Conservation (phyloP, 495 filamentous ascomycete genomes). For the Penicillium roqueforti region DNA sequence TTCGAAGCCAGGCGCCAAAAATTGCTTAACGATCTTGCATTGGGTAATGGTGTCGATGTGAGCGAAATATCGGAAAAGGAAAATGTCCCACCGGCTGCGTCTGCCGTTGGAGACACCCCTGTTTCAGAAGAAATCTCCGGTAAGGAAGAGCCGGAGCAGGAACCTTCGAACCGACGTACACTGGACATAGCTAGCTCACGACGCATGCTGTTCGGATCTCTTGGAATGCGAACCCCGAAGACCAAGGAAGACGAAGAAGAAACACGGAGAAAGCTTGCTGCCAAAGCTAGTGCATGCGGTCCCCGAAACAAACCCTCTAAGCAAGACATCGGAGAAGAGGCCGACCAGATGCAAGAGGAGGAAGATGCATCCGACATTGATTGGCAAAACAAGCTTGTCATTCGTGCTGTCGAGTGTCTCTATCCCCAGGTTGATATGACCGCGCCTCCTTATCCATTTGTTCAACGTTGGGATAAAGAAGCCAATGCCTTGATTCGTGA, state of each 20-base stretch:
- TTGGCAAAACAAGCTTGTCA: constrained; percentile 71
- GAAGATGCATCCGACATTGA: constrained; percentile 33
- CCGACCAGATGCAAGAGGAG: constrained; percentile 22
- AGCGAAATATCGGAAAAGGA: constrained; percentile 35
- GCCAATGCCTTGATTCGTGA: constrained; percentile 50
- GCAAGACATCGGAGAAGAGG: constrained; percentile 4
- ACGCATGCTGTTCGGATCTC: constrained; percentile 65
- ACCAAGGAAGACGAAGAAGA: constrained; percentile 63
- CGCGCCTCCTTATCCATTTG: constrained; percentile 83
- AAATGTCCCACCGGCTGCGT: constrained; percentile 25
- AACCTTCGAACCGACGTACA: constrained; percentile 36
- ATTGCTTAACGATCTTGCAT: constrained; percentile 47
- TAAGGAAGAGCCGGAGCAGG: constrained; percentile 10
- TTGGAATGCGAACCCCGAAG: constrained; percentile 65
- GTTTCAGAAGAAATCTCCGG: constrained; percentile 1
- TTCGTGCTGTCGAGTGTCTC: constrained; percentile 79
- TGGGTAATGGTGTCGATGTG: constrained; percentile 49
- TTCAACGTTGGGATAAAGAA: constrained; percentile 80
- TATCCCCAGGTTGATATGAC: constrained; percentile 67
- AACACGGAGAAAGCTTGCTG: constrained; percentile 53
- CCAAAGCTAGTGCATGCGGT: constrained; percentile 26
- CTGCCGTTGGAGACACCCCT: constrained; percentile 5
- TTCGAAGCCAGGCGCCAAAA: constrained; percentile 51
- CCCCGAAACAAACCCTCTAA: constrained; percentile 14
- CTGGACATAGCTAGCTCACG: constrained; percentile 63